Percentiles rank a stretch among this genome's conserved stretches.
These are phyloP conservation scores for Cercis canadensis DNA, from an alignment of 306 rosid genomes.

Conservation along the genomic window DNA sequence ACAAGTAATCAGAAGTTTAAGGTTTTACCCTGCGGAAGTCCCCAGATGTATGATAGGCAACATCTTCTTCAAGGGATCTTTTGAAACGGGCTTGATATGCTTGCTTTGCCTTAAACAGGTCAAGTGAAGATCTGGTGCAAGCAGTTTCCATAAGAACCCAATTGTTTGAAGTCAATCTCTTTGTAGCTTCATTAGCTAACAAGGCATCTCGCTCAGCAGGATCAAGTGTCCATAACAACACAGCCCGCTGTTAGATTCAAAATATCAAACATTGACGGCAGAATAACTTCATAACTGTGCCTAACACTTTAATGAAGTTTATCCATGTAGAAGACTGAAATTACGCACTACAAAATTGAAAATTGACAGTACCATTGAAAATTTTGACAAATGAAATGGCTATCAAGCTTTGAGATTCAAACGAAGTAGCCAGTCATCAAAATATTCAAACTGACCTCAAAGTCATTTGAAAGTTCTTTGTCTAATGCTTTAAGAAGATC, in stretches of 20 bases:
- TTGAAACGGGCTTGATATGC: slow-evolving; percentile 70
- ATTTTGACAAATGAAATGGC: slow-evolving; percentile 1
- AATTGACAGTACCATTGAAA: background rate
- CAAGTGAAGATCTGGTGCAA: slow-evolving; percentile 45
- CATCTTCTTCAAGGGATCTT: slow-evolving; percentile 74
- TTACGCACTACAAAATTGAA: too few relatives aligned
- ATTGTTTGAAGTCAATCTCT: slow-evolving; percentile 31
- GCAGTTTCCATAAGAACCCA: slow-evolving; percentile 50
- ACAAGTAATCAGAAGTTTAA: background rate
- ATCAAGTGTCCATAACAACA: slow-evolving; percentile 56
- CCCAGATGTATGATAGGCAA: slow-evolving; percentile 66
- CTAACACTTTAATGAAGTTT: too few relatives aligned
- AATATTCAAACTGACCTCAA: slow-evolving; percentile 46
- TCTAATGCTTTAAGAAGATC: slow-evolving; percentile 58
- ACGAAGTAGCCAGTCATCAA: background rate
- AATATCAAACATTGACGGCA: too few relatives aligned
- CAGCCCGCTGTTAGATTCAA: slow-evolving; percentile 41
- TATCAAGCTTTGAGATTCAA: slow-evolving; percentile 3
- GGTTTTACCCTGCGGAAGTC: slow-evolving; percentile 67
- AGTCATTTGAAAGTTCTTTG: slow-evolving; percentile 60
- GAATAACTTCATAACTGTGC: too few relatives aligned
- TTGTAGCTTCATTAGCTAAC: slow-evolving; percentile 41
- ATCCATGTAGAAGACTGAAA: too few relatives aligned
- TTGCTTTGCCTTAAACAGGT: slow-evolving; percentile 45
- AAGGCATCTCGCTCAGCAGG: slow-evolving; percentile 62